Evolutionary conservation across 1,284 basidiomycete genomes (phyloP).

Genomic region (Ustilago curta): DNA sequence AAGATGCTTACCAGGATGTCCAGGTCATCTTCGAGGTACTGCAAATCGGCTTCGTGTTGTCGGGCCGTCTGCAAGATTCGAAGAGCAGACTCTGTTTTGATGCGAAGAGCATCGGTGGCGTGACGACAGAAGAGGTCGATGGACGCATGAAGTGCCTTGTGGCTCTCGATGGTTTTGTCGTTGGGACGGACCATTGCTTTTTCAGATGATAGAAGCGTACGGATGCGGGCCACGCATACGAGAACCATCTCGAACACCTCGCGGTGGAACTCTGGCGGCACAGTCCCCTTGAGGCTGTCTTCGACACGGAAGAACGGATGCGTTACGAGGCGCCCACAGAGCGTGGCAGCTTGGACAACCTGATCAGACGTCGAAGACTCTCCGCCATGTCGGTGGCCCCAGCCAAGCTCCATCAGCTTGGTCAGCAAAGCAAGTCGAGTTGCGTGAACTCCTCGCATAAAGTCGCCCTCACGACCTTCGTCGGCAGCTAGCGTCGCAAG

Average conservation of each 20-base stretch:
- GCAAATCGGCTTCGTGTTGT: slow-evolving; percentile 73
- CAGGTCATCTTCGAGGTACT: slow-evolving; percentile 78
- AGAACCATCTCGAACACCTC: slow-evolving; percentile 54
- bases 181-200: slow-evolving; percentile 24
- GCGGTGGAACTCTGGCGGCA: slow-evolving; percentile 80
- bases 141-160: slow-evolving; percentile 78
- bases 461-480: slow-evolving; percentile 81
- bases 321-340: slow-evolving; percentile 77
- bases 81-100: slow-evolving; percentile 76
- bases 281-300: slow-evolving; percentile 78
- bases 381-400: slow-evolving; percentile 72
- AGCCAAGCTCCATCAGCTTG: slow-evolving; percentile 78
- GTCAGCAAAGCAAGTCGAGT: slow-evolving; percentile 81
- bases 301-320: slow-evolving; percentile 81
- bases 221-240: slow-evolving; percentile 34
- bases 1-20: slow-evolving; percentile 84
- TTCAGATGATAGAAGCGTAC: slow-evolving; percentile 23
- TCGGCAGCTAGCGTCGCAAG: slow-evolving; percentile 72
- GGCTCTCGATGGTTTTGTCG: slow-evolving; percentile 42
- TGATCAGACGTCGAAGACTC: slow-evolving; percentile 67
- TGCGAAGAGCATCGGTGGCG: slow-evolving; percentile 74
- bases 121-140: slow-evolving; percentile 81
- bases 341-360: slow-evolving; percentile 76
- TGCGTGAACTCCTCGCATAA: slow-evolving; percentile 85
- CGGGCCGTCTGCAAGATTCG: slow-evolving; percentile 72